These are phyloP conservation scores for Gamsiella multidivaricata DNA, from an alignment of 192 early-diverging fungal species.

Conservation along the genomic window DNA sequence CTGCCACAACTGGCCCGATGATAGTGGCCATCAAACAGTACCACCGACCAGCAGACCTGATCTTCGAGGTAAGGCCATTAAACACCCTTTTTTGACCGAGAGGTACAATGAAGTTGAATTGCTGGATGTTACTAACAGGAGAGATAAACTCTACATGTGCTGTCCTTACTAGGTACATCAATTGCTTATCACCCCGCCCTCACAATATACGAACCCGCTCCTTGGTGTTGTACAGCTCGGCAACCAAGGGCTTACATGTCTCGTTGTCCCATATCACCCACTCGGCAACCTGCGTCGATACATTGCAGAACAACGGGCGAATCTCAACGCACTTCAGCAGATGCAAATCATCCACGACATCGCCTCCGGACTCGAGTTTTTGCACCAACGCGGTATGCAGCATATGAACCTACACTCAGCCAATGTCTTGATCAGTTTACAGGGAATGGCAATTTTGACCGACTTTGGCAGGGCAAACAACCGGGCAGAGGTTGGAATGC, in stretches of 20 bases:
- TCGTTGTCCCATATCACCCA: slow-evolving; percentile 35
- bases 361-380: slow-evolving; percentile 35
- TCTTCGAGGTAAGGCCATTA: slow-evolving; percentile 29
- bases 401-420: slow-evolving; percentile 43
- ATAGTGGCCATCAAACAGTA: slow-evolving; percentile 41
- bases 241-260: slow-evolving; percentile 35
- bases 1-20: background rate
- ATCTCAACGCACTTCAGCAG: slow-evolving; percentile 33
- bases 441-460: slow-evolving; percentile 36
- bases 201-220: slow-evolving; percentile 27
- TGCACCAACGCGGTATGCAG: slow-evolving; percentile 41
- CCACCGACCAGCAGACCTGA: slow-evolving; percentile 39
- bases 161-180: slow-evolving; percentile 40
- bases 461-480: slow-evolving; percentile 37
- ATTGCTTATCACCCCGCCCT: slow-evolving; percentile 35
- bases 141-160: too few relatives aligned
- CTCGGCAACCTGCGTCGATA: slow-evolving; percentile 45
- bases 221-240: slow-evolving; percentile 43
- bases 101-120: too few relatives aligned
- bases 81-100: too few relatives aligned
- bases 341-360: slow-evolving; percentile 50
- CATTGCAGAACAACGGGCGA: slow-evolving; percentile 23
- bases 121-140: too few relatives aligned
- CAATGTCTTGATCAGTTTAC: slow-evolving; percentile 34
- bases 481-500: slow-evolving; percentile 36